Conservation (phyloP, 805 yeast genomes). For the Priceomyces fermenticarens region DNA sequence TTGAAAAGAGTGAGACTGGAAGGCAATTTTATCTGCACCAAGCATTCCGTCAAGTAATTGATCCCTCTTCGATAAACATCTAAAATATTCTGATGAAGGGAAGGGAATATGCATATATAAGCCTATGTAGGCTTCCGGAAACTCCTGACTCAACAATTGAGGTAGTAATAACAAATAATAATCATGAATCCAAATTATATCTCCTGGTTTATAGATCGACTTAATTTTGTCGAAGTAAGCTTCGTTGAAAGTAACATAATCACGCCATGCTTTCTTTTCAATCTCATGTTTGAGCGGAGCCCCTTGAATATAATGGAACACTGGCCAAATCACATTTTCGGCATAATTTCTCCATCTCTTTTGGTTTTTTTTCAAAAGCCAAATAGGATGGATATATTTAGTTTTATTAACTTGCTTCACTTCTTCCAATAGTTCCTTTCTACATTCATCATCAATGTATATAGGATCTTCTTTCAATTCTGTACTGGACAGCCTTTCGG, state of each 20-base stretch:
- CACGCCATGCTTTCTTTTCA: conserved; percentile 76
- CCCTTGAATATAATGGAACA: conserved; percentile 87
- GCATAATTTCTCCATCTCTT: conserved; percentile 86
- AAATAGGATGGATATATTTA: conserved; percentile 73
- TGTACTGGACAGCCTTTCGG: conserved; percentile 13
- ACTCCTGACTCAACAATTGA: conserved; percentile 72
- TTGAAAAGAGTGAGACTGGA: conserved; percentile 82
- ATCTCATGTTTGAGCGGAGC: conserved; percentile 66
- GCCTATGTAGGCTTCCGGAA: conserved; percentile 72
- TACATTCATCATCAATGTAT: conserved; percentile 56
- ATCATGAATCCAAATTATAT: conserved; percentile 90
- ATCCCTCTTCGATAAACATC: conserved; percentile 80
- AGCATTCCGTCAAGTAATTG: conserved; percentile 86
- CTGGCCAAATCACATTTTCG: conserved; percentile 90
- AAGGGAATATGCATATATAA: conserved; percentile 87
- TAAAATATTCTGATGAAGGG: conserved; percentile 90
- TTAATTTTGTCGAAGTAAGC: conserved; percentile 80
- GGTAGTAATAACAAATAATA: conserved; percentile 81
- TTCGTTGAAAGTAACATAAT: conserved; percentile 86
- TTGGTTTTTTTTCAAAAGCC: conserved; percentile 80
- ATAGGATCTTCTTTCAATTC: conserved; percentile 59
- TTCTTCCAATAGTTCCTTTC: conserved; percentile 44
- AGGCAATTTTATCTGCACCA: conserved; percentile 82
- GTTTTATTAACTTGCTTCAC: conserved; percentile 46
- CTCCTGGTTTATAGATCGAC: conserved; percentile 79